A percentile compares a stretch with the other conserved stretches of the same genome.
phyloP scores from a whole-genome alignment of 805 yeast species.

The Komagataella mondaviorum region DNA sequence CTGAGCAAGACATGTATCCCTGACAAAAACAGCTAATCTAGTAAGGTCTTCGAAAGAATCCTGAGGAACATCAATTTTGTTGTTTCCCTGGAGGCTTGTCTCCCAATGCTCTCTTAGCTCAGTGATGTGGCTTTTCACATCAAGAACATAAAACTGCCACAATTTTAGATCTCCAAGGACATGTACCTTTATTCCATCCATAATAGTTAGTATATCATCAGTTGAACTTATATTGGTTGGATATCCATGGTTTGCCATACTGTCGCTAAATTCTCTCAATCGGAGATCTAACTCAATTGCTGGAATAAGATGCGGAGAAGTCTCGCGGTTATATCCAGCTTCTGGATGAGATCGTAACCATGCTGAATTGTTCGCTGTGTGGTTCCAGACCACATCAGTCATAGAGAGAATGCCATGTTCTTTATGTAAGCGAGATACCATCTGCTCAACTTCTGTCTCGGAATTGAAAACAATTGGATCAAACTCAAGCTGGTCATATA shows the following conservation, averaged over 20 bases:
- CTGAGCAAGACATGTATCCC: slow-evolving; percentile 24
- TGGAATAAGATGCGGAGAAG: slow-evolving; percentile 79
- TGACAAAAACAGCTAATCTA: slow-evolving; percentile 34
- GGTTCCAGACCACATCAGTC: slow-evolving; percentile 91
- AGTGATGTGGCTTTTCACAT: slow-evolving; percentile 29
- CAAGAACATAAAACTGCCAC: slow-evolving; percentile 82
- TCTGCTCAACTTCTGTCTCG: slow-evolving; percentile 34
- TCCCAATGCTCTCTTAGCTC: slow-evolving; percentile 25
- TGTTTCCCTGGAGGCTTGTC: neutral
- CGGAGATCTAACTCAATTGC: slow-evolving; percentile 75
- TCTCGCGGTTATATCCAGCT: slow-evolving; percentile 70
- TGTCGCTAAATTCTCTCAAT: slow-evolving; percentile 50
- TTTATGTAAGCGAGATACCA: slow-evolving; percentile 35
- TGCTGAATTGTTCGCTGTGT: slow-evolving; percentile 79
- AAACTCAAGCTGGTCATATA: slow-evolving; percentile 70
- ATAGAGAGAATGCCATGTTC: slow-evolving; percentile 56
- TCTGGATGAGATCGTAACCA: slow-evolving; percentile 88
- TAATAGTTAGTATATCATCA: slow-evolving; percentile 43
- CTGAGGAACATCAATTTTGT: slow-evolving; percentile 25
- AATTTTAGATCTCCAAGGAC: slow-evolving; percentile 55
- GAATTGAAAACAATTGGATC: slow-evolving; percentile 54
- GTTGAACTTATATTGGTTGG: slow-evolving; percentile 40
- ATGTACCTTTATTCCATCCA: slow-evolving; percentile 55
- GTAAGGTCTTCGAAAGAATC: slow-evolving; percentile 23
- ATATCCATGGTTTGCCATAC: slow-evolving; percentile 42